Percentiles rank a stretch among this genome's conserved stretches.
phyloP scores from a whole-genome alignment of 1,139 yeast genomes.

The Meyerozyma athensensis region DNA sequence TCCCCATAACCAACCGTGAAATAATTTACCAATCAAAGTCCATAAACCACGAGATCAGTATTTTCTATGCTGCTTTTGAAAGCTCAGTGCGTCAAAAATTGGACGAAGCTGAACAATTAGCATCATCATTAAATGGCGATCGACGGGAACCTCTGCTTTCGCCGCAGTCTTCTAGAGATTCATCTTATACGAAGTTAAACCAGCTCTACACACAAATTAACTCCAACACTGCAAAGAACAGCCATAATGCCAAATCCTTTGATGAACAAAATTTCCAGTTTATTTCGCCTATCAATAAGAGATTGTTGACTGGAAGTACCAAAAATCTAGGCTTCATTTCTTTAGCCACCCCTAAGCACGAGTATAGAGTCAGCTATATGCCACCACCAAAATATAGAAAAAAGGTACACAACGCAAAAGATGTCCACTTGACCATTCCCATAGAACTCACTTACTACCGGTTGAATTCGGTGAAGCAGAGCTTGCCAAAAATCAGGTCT shows the following conservation, averaged over 20 bases:
- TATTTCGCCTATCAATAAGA: conserved; percentile 30
- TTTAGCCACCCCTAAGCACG: conserved; percentile 32
- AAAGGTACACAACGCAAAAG: conserved; percentile 9
- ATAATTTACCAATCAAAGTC: conserved; percentile 16
- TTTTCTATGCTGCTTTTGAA: conserved; percentile 36
- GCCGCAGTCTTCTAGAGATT: conserved; percentile 5
- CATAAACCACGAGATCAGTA: conserved; percentile 19
- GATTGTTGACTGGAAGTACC: conserved; percentile 31
- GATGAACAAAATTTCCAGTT: conserved; percentile 29
- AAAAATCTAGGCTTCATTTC: conserved; percentile 32
- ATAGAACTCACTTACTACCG: conserved; percentile 32
- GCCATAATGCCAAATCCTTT: conserved; percentile 13
- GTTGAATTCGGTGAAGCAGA: conserved; percentile 14
- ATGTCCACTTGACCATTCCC: conserved; percentile 28
- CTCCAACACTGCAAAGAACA: conserved; percentile 15
- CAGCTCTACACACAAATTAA: conserved; percentile 30
- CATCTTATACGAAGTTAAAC: conserved; percentile 13
- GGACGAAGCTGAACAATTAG: conserved; percentile 23
- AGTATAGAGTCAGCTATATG: conserved; percentile 26
- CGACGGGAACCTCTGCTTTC: conserved; percentile 1
- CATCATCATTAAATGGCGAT: conserved; percentile 7
- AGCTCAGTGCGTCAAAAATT: conserved; percentile 29
- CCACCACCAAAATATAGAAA: conserved; percentile 30
- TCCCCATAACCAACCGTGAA: conserved; percentile 28
- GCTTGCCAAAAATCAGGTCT: conserved; percentile 27